phyloP scores from a whole-genome alignment of 129 eudicot genomes.

The Smallanthus sonchifolius region DNA sequence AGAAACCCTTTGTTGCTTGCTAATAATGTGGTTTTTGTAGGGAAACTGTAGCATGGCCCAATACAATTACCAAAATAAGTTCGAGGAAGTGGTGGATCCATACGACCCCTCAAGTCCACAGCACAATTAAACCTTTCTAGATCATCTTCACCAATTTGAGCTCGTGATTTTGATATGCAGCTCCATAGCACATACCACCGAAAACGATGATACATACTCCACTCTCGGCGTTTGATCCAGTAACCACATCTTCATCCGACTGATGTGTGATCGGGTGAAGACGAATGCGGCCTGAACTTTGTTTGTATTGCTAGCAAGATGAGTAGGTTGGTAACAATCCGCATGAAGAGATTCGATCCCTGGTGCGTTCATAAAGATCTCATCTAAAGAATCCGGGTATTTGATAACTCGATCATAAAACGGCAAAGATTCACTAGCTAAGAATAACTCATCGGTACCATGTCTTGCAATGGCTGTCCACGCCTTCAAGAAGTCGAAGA shows the following conservation, averaged over 20 bases:
- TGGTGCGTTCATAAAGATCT: no score
- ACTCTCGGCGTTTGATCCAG: background rate
- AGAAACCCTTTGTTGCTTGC: slow-evolving; percentile 26
- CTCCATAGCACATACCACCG: background rate
- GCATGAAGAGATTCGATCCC: no score
- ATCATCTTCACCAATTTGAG: background rate
- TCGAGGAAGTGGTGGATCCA: slow-evolving; percentile 41
- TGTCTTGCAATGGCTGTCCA: no score
- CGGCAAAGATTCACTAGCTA: no score
- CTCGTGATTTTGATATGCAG: background rate
- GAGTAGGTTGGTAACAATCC: no score
- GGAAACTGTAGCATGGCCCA: background rate
- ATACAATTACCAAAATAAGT: slow-evolving; percentile 47
- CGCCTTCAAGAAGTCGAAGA: no score
- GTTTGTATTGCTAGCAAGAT: no score
- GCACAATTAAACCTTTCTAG: background rate
- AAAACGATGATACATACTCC: background rate
- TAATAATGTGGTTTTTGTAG: background rate
- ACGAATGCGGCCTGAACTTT: slow-evolving; percentile 37
- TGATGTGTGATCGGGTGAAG: slow-evolving; percentile 11
- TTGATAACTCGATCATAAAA: no score
- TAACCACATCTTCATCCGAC: slow-evolving; percentile 28
- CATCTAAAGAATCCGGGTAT: no score
- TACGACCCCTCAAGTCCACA: slow-evolving; percentile 3
- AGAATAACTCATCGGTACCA: no score